Evolutionary conservation across 441 rosid genomes (phyloP).

Genomic region (Jatropha podagrica): DNA sequence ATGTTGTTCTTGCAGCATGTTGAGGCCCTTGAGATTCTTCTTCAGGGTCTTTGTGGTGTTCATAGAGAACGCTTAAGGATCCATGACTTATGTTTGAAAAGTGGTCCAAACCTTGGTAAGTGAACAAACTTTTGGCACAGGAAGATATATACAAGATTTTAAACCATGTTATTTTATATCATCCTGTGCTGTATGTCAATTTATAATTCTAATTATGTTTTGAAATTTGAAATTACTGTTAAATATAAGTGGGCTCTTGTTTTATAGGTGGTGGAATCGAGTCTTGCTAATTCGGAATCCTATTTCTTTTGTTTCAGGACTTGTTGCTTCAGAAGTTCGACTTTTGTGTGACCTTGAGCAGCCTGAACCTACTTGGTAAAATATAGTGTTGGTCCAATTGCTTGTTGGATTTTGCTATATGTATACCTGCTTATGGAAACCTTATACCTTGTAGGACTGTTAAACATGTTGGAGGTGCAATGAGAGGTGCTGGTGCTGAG

Average conservation of each 20-base stretch:
- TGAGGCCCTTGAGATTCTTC: slow-evolving; percentile 95
- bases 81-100: slow-evolving; percentile 85
- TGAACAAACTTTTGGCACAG: not conserved
- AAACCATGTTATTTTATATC: not conserved
- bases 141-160: not conserved
- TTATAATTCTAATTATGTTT: not conserved
- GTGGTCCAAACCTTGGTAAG: slow-evolving; percentile 74
- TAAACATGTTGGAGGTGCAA: slow-evolving; percentile 88
- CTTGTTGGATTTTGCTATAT: not conserved
- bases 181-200: not conserved
- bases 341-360: slow-evolving; percentile 90
- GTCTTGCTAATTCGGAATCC: slow-evolving; percentile 11
- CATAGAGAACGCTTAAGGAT: slow-evolving; percentile 74
- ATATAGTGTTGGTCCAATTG: slow-evolving; percentile 2
- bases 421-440: slow-evolving; percentile 6
- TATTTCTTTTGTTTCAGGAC: slow-evolving; percentile 43
- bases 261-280: slow-evolving; percentile 6
- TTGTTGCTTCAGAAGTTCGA: slow-evolving; percentile 74
- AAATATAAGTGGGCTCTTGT: not conserved
- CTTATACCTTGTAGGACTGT: slow-evolving; percentile 55
- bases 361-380: slow-evolving; percentile 84
- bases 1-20: slow-evolving; percentile 58
- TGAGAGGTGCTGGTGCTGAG: slow-evolving; percentile 95
- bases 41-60: slow-evolving; percentile 97
- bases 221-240: not conserved